These are phyloP conservation scores for Taxillus chinensis DNA, from an alignment of 164 flowering plant genomes.

Conservation along the genomic window DNA sequence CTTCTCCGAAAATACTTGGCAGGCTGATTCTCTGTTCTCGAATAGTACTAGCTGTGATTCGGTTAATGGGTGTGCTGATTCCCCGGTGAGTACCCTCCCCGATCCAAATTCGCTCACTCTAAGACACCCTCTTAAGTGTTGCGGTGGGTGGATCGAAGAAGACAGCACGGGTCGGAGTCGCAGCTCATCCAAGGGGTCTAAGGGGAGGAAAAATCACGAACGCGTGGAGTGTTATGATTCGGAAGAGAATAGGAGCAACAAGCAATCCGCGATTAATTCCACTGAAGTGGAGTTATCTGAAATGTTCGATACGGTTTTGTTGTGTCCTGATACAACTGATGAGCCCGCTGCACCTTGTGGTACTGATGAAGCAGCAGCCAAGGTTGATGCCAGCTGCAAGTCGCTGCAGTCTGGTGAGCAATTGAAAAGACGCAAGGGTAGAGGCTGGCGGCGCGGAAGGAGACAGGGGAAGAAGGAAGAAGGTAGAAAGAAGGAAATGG, in stretches of 20 bases:
- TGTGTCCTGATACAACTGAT: conserved; percentile 3
- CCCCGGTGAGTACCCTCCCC: neutral
- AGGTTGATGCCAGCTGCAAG: neutral
- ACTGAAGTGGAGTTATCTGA: conserved; percentile 15
- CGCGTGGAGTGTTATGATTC: conserved; percentile 2
- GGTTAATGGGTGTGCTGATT: neutral
- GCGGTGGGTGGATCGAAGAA: too few species aligned
- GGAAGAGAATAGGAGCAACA: conserved; percentile 16
- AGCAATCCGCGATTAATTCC: conserved; percentile 17
- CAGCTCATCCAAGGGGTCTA: neutral
- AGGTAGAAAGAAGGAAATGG: conserved; percentile 7
- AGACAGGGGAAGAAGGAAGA: conserved; percentile 2
- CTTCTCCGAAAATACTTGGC: too few species aligned
- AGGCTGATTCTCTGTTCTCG: too few species aligned
- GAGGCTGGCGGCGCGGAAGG: neutral
- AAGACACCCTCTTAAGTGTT: neutral
- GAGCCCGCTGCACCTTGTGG: neutral
- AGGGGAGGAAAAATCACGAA: conserved; percentile 13
- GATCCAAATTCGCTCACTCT: neutral
- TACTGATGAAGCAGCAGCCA: neutral
- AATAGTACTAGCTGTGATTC: too few species aligned
- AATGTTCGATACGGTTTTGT: conserved; percentile 23
- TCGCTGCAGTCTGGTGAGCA: neutral
- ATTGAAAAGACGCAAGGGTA: conserved; percentile 5
- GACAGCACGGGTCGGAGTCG: neutral